Percentiles rank a stretch among this genome's conserved stretches.
Evolutionary conservation across 225 moss, liverwort and hornwort species (phyloP).

Genomic region (Thuidium tamariscinum): DNA sequence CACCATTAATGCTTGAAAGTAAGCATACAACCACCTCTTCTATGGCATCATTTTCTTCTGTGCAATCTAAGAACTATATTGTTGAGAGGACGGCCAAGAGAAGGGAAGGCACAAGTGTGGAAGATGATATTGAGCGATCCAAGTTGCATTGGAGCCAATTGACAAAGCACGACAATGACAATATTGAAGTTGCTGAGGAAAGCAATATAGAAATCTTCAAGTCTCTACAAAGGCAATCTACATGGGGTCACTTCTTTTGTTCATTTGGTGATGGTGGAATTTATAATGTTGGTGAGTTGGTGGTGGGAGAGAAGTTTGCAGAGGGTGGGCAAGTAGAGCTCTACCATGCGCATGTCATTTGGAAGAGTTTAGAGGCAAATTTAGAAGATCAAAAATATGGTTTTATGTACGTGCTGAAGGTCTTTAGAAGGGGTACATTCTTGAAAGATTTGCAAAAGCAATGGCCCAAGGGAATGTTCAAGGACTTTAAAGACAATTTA

Average conservation of each 20-base stretch:
- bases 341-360: not conserved
- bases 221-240: not conserved
- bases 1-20: conserved; percentile 19
- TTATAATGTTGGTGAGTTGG: fast-evolving
- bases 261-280: not conserved
- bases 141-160: not conserved
- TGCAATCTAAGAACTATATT: too few species aligned
- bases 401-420: not conserved
- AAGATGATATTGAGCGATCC: not conserved
- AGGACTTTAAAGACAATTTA: fast-evolving
- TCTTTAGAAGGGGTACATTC: not conserved
- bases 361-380: fast-evolving
- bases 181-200: too few species aligned
- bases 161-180: too few species aligned
- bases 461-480: not conserved
- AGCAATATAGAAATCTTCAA: too few species aligned
- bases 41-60: too few species aligned
- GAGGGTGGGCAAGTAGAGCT: not conserved
- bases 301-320: not conserved
- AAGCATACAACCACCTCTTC: not conserved
- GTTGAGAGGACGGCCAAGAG: not conserved
- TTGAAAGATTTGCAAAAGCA: not conserved
- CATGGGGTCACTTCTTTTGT: not conserved
- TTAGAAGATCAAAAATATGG: fast-evolving
- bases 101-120: fast-evolving